These are phyloP conservation scores for Blastobotrys chiropterorum DNA, from an alignment of 805 yeast genomes.

Conservation along the genomic window DNA sequence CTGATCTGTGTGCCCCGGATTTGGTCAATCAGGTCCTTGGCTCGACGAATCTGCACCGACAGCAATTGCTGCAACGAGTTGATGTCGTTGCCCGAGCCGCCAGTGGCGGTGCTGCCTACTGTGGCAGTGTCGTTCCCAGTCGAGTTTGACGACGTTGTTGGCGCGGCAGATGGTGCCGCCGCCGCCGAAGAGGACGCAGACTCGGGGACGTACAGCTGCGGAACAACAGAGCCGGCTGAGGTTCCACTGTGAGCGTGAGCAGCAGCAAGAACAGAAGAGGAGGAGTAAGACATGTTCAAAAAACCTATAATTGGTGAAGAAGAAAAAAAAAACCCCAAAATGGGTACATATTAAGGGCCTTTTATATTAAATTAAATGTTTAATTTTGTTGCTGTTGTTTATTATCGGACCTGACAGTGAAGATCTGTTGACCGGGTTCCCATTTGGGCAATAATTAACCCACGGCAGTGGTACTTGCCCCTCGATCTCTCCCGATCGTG, in stretches of 20 bases:
- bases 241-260: neutral
- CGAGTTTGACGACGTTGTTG: no score
- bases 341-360: neutral
- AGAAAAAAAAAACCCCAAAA: neutral
- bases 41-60: neutral
- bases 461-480: no score
- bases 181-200: no score
- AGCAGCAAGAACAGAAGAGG: neutral
- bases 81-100: neutral
- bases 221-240: neutral
- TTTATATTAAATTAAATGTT: no score
- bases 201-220: neutral
- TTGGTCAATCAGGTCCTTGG: neutral
- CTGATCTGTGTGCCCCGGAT: neutral
- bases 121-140: neutral
- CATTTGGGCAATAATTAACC: neutral
- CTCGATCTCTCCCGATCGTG: neutral
- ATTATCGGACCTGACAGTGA: no score
- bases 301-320: neutral
- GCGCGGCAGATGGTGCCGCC: no score
- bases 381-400: neutral
- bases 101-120: neutral
- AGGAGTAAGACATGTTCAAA: neutral
- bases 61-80: neutral
- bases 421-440: neutral